Evolutionary conservation across 176 grass and related monocot genomes (phyloP).

Genomic region (Triticum turgidum): DNA sequence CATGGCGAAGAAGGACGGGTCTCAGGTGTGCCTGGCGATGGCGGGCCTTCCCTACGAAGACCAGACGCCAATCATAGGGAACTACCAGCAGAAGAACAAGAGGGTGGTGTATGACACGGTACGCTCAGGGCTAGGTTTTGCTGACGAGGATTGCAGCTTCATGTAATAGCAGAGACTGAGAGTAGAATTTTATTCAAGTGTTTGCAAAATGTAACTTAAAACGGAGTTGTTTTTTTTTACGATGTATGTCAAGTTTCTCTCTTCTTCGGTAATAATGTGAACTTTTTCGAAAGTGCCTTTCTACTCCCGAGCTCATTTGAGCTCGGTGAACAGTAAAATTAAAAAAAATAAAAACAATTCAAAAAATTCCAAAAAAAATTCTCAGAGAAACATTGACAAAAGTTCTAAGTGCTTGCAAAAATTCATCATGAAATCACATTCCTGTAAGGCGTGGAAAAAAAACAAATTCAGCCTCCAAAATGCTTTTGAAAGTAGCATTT

Average conservation of each 20-base stretch:
- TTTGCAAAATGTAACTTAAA: neutral
- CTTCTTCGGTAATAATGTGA: neutral
- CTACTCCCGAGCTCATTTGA: too few relatives aligned
- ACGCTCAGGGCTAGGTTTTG: conserved; percentile 69
- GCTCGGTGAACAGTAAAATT: too few relatives aligned
- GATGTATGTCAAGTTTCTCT: neutral
- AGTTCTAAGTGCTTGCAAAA: too few relatives aligned
- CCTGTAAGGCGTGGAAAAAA: too few relatives aligned
- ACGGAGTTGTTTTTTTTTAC: too few relatives aligned
- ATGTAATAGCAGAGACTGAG: neutral
- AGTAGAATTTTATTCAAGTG: neutral
- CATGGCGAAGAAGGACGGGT: conserved; percentile 79
- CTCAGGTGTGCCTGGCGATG: conserved; percentile 82
- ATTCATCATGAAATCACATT: too few relatives aligned
- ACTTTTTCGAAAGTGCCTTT: too few relatives aligned
- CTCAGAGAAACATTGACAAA: too few relatives aligned
- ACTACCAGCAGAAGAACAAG: conserved; percentile 97
- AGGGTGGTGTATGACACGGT: conserved; percentile 83
- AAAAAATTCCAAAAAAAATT: too few relatives aligned
- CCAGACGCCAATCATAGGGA: conserved; percentile 76
- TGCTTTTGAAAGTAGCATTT: too few relatives aligned
- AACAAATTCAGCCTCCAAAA: too few relatives aligned
- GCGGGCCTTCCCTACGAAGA: conserved; percentile 79
- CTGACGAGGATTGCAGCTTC: conserved; percentile 68
- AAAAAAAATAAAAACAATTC: too few relatives aligned